These are phyloP conservation scores for Xylaria curta DNA, from an alignment of 495 filamentous ascomycete genomes.

Conservation along the genomic window DNA sequence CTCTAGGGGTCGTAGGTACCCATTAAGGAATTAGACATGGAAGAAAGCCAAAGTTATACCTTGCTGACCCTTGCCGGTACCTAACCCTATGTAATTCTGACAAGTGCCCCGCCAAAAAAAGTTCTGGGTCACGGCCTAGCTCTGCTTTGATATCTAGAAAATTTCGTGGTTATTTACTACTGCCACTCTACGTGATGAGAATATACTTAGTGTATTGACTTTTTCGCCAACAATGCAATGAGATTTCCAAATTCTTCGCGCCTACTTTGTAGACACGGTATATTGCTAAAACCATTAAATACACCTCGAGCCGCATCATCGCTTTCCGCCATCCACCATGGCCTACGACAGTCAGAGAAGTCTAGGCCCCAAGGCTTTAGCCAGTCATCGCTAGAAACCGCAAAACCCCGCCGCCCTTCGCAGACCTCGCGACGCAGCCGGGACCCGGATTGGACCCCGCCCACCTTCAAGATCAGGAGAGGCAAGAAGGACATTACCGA, in stretches of 20 bases:
- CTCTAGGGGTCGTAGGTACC: not conserved
- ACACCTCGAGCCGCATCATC: constrained; percentile 32
- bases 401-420: constrained; percentile 13
- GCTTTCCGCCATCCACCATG: constrained; percentile 42
- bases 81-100: not conserved
- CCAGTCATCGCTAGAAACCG: constrained; percentile 23
- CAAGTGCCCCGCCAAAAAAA: not conserved
- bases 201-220: not conserved
- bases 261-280: constrained; percentile 35
- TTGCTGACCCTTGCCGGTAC: not conserved
- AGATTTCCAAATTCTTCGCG: constrained; percentile 32
- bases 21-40: not conserved
- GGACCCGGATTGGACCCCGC: constrained; percentile 13
- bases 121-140: not conserved
- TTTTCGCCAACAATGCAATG: constrained; percentile 33
- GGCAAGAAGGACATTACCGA: constrained; percentile 56
- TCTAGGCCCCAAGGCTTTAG: constrained; percentile 35
- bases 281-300: constrained; percentile 26
- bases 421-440: constrained; percentile 7
- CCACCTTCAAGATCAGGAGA: constrained; percentile 47
- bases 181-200: too few species aligned
- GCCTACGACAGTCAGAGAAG: constrained; percentile 39
- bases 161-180: not conserved
- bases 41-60: not conserved
- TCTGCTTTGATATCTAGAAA: not conserved